Conservation (phyloP, 257 asterid genomes). For the Solanum neorickii region DNA sequence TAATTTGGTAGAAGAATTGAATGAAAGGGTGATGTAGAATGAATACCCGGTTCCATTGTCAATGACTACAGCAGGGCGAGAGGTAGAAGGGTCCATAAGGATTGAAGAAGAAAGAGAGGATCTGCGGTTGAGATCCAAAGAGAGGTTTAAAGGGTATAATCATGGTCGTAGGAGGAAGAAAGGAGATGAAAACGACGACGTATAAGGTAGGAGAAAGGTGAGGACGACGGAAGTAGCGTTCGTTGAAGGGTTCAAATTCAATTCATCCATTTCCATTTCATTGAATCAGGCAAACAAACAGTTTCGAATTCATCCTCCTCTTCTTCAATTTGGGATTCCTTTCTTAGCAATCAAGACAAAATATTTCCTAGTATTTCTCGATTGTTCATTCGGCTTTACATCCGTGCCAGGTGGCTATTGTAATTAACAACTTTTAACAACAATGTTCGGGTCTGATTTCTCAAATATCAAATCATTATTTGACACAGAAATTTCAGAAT, state of each 20-base stretch:
- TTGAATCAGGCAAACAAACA: not conserved
- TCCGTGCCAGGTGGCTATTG: not conserved
- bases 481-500: not conserved
- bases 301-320: not conserved
- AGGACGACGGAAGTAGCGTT: slow-evolving; percentile 3
- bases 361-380: not conserved
- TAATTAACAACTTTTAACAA: not conserved
- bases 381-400: not conserved
- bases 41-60: slow-evolving; percentile 93
- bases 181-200: slow-evolving; percentile 4
- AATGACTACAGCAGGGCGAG: slow-evolving; percentile 88
- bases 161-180: slow-evolving; percentile 34
- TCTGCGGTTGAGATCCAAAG: slow-evolving; percentile 32
- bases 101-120: slow-evolving; percentile 10
- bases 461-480: not conserved
- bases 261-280: slow-evolving; percentile 24
- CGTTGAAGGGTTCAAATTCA: slow-evolving; percentile 14
- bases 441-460: no score
- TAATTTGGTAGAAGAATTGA: slow-evolving; percentile 6
- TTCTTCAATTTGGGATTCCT: not conserved
- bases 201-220: not conserved
- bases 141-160: slow-evolving; percentile 36
- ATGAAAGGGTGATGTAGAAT: slow-evolving; percentile 9
- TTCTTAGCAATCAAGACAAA: not conserved
- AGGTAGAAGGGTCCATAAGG: slow-evolving; percentile 66